Conservation (phyloP, 805 yeast genomes). For the Myxozyma udenii region DNA sequence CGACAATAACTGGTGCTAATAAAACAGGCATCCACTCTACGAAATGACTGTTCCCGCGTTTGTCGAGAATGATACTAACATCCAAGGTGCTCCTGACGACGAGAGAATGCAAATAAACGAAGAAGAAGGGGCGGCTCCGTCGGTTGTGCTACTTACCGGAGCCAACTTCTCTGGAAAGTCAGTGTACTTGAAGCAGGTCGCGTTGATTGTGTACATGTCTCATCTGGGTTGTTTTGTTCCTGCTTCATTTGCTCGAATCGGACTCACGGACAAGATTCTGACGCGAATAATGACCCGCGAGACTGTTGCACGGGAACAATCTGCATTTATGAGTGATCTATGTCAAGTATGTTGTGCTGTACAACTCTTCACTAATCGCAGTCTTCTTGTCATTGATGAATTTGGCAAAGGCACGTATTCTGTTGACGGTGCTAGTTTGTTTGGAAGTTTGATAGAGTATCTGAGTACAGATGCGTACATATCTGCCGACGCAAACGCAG, state of each 20-base stretch:
- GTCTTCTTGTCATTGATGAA: slow-evolving; percentile 51
- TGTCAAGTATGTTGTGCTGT: slow-evolving; percentile 47
- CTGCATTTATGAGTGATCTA: slow-evolving; percentile 53
- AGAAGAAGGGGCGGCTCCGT: slow-evolving; percentile 34
- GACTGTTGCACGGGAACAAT: slow-evolving; percentile 41
- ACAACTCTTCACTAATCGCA: slow-evolving; percentile 41
- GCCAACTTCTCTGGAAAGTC: slow-evolving; percentile 55
- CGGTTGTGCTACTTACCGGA: slow-evolving; percentile 46
- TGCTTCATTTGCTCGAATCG: slow-evolving; percentile 46
- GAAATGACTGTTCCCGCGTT: slow-evolving; percentile 43
- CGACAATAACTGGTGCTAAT: too few species aligned
- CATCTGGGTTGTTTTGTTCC: slow-evolving; percentile 59
- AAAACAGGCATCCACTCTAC: slow-evolving; percentile 48
- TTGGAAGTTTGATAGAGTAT: slow-evolving; percentile 42
- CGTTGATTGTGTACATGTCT: slow-evolving; percentile 48
- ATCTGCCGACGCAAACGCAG: neutral
- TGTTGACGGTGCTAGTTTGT: slow-evolving; percentile 43
- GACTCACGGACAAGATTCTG: slow-evolving; percentile 48
- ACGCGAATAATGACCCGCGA: slow-evolving; percentile 48
- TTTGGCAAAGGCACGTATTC: slow-evolving; percentile 54
- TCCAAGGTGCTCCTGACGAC: slow-evolving; percentile 33
- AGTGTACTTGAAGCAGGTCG: slow-evolving; percentile 49
- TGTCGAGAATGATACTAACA: slow-evolving; percentile 45
- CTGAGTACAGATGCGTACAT: slow-evolving; percentile 18
- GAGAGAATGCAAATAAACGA: slow-evolving; percentile 3